phyloP scores from a whole-genome alignment of 2,329 filamentous ascomycete genomes.

The Trichophyton benhamiae region DNA sequence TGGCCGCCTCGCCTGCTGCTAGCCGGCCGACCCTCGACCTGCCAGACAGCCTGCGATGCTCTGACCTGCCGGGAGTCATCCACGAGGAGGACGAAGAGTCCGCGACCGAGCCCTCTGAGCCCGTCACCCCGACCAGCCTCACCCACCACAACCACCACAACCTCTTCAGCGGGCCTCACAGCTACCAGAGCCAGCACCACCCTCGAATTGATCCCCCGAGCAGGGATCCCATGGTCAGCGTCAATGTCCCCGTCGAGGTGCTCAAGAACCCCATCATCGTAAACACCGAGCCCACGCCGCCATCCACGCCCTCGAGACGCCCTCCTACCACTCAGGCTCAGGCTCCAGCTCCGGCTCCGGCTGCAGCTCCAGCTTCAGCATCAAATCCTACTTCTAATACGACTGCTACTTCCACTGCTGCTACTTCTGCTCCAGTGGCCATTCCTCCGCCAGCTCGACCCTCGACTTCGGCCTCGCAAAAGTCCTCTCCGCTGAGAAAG shows the following conservation, averaged over 20 bases:
- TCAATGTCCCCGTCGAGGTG: conserved; percentile 5
- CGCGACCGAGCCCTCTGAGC: conserved; percentile 16
- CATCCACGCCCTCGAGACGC: conserved; percentile 6
- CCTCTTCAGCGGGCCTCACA: background rate
- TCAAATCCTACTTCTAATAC: background rate
- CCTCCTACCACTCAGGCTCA: background rate
- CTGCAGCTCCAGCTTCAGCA: too few relatives aligned
- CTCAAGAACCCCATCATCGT: conserved; percentile 13
- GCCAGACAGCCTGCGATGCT: conserved; percentile 7
- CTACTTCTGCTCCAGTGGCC: background rate
- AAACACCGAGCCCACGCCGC: conserved; percentile 13
- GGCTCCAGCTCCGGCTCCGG: too few relatives aligned
- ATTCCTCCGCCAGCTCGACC: background rate
- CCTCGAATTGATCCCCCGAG: background rate
- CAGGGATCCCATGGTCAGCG: conserved; percentile 6
- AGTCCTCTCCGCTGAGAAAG: conserved; percentile 11
- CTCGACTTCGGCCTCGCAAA: conserved; percentile 4
- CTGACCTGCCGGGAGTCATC: conserved; percentile 13
- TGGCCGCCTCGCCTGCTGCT: background rate
- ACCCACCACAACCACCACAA: conserved; percentile 6
- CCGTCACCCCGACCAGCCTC: conserved; percentile 16
- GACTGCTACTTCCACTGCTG: background rate
- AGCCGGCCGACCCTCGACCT: conserved; percentile 5
- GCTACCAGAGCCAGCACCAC: background rate
- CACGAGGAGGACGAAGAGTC: conserved; percentile 15